phyloP scores from a whole-genome alignment of 495 filamentous ascomycete genomes.

The Xylaria flabelliformis region DNA sequence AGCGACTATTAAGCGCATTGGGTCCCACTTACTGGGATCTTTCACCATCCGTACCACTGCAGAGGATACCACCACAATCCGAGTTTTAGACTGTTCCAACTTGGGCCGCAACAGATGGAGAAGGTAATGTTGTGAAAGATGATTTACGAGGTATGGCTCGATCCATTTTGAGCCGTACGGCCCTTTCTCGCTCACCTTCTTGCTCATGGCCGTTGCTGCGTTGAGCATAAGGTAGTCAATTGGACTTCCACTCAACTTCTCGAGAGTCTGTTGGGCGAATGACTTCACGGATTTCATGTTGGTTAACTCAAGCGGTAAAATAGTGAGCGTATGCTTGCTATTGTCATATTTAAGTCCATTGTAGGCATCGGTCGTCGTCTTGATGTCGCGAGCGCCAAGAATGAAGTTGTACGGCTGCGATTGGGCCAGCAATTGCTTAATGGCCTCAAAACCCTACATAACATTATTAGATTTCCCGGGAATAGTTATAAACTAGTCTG shows the following conservation, averaged over 20 bases:
- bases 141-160: conserved; percentile 50
- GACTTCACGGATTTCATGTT: conserved; percentile 44
- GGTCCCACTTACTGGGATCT: conserved; percentile 38
- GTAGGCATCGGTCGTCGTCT: conserved; percentile 45
- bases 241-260: conserved; percentile 43
- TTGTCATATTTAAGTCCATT: conserved; percentile 42
- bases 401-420: conserved; percentile 51
- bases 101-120: conserved; percentile 48
- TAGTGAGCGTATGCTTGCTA: conserved; percentile 44
- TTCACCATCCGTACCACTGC: conserved; percentile 44
- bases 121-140: conserved; percentile 56
- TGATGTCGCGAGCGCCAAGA: conserved; percentile 49
- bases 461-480: conserved; percentile 14
- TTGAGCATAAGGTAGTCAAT: conserved; percentile 54
- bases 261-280: conserved; percentile 46
- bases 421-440: conserved; percentile 50
- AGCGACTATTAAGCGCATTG: neutral
- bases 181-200: conserved; percentile 34
- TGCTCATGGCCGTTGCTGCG: conserved; percentile 43
- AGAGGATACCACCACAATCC: conserved; percentile 52
- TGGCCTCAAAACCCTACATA: conserved; percentile 51
- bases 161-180: conserved; percentile 47
- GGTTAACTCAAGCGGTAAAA: conserved; percentile 51
- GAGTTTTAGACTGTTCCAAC: conserved; percentile 43
- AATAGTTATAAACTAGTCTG: neutral